A percentile compares a stretch with the other conserved stretches of the same genome.
phyloP scores from a whole-genome alignment of 495 filamentous ascomycete genomes.

The Opeltia flavorubescens region DNA sequence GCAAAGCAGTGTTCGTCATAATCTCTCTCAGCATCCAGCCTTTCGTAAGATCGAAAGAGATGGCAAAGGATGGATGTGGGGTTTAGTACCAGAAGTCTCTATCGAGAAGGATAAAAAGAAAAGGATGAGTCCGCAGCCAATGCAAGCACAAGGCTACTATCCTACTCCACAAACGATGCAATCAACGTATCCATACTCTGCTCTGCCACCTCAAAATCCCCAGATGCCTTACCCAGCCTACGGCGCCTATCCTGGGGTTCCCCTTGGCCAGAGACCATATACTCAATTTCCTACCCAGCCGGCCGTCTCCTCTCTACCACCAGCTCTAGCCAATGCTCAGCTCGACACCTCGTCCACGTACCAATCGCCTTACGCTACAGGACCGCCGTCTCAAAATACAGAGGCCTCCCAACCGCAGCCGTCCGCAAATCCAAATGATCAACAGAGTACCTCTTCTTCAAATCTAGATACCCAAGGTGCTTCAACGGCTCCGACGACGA shows the following conservation, averaged over 20 bases:
- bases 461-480: not conserved
- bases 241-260: not conserved
- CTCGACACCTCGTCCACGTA: conserved; percentile 10
- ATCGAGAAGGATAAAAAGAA: conserved; percentile 60
- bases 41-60: conserved; percentile 74
- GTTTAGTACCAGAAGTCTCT: conserved; percentile 43
- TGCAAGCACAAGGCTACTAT: conserved; percentile 20
- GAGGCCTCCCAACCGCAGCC: conserved; percentile 4
- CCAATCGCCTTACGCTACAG: conserved; percentile 16
- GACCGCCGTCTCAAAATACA: not conserved
- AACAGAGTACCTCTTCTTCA: not conserved
- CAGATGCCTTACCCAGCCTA: conserved; percentile 20
- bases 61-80: conserved; percentile 60
- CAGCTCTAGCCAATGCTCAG: conserved; percentile 9
- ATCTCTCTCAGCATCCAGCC: conserved; percentile 74
- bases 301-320: conserved; percentile 17
- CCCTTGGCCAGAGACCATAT: not conserved
- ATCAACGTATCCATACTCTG: conserved; percentile 10
- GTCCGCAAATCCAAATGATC: not conserved
- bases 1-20: conserved; percentile 96
- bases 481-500: not conserved
- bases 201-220: conserved; percentile 24
- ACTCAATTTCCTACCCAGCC: conserved; percentile 6
- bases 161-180: conserved; percentile 17
- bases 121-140: conserved; percentile 39